phyloP scores from a whole-genome alignment of 169 alveolate genomes.

The Condylostoma magnum region DNA sequence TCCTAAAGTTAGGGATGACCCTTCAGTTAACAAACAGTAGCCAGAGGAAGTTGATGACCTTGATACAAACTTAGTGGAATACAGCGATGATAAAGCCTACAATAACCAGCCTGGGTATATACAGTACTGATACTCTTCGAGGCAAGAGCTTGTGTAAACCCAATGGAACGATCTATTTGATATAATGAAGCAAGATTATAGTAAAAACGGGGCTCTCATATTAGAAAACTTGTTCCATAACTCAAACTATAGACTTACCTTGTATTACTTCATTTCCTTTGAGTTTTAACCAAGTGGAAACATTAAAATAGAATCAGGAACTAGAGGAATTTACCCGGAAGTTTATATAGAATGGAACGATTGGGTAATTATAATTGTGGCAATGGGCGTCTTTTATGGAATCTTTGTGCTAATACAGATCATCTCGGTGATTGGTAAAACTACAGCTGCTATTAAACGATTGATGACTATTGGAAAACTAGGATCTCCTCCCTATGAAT shows the following conservation, averaged over 20 bases:
- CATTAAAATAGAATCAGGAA: background rate
- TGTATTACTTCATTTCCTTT: background rate
- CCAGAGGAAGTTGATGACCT: background rate
- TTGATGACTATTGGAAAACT: background rate
- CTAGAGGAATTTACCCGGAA: conserved; percentile 21
- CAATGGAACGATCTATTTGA: background rate
- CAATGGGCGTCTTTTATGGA: background rate
- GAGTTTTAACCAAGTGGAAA: background rate
- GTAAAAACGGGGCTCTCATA: background rate
- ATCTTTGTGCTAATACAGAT: background rate
- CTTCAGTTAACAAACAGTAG: background rate
- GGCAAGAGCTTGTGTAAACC: background rate
- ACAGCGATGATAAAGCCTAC: background rate
- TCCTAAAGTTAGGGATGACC: background rate
- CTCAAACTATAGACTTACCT: background rate
- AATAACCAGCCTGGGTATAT: conserved; percentile 9
- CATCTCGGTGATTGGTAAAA: background rate
- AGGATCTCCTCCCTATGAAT: background rate
- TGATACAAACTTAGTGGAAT: background rate
- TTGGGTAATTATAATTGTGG: background rate
- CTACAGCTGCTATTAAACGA: background rate
- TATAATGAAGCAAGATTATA: background rate
- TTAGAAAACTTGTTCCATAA: conserved; percentile 1
- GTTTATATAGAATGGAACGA: background rate
- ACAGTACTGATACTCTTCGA: background rate